These are phyloP conservation scores for Colletotrichum aenigma DNA, from an alignment of 2,329 filamentous ascomycete genomes.

Conservation along the genomic window DNA sequence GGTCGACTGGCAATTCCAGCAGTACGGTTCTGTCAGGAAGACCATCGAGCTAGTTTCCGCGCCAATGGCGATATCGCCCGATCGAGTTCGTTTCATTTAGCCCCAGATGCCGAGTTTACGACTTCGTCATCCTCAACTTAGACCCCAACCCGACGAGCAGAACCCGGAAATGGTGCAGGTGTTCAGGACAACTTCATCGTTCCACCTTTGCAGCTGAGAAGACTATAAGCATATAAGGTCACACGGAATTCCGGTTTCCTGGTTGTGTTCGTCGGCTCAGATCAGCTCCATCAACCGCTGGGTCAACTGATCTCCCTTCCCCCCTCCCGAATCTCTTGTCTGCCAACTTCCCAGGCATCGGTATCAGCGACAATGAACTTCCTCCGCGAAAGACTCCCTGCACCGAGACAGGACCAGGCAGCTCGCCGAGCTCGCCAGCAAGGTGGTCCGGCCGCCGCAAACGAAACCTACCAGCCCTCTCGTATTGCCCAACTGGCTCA, in stretches of 20 bases:
- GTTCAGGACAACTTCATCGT: neutral
- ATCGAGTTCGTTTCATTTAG: neutral
- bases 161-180: neutral
- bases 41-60: neutral
- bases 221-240: neutral
- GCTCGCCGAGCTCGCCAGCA: slow-evolving; percentile 24
- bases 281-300: neutral
- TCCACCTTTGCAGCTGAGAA: neutral
- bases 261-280: neutral
- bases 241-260: neutral
- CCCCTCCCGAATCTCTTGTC: neutral
- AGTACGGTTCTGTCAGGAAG: neutral
- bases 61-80: neutral
- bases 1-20: neutral
- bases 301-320: neutral
- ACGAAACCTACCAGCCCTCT: slow-evolving; percentile 25
- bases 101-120: neutral
- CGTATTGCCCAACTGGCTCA: slow-evolving; percentile 30
- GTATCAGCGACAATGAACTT: slow-evolving; percentile 22
- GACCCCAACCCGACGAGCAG: neutral
- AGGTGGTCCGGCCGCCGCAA: neutral
- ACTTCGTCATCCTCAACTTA: neutral
- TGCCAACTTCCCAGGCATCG: neutral
- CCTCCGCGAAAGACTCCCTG: slow-evolving; percentile 28
- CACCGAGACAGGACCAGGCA: slow-evolving; percentile 26